These are phyloP conservation scores for Suillus hirtellus DNA, from an alignment of 768 basidiomycete genomes.

Conservation along the genomic window DNA sequence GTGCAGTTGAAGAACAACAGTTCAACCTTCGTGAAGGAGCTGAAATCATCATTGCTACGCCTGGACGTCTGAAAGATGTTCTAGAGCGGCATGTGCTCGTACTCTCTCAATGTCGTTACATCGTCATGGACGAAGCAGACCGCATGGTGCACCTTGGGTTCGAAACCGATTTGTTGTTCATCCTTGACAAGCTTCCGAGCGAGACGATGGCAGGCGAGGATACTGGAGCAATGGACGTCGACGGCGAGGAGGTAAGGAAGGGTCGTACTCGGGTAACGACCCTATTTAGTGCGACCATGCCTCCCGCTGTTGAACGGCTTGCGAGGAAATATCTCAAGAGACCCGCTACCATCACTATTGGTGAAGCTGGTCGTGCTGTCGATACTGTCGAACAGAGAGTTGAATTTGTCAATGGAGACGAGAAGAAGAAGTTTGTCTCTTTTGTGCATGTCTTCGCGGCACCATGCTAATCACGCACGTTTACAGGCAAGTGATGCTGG, in stretches of 20 bases:
- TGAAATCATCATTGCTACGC: conserved; percentile 98
- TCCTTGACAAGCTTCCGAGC: conserved; percentile 87
- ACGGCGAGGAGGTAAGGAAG: conserved; percentile 59
- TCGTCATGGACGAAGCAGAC: conserved; percentile 99
- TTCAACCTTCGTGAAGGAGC: conserved; percentile 98
- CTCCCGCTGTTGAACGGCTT: conserved; percentile 91
- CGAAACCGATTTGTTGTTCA: conserved; percentile 91
- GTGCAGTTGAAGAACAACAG: conserved; percentile 96
- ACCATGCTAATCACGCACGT: conserved; percentile 14
- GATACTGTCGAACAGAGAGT: conserved; percentile 97
- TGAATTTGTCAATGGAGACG: conserved; percentile 89
- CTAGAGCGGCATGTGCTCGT: conserved; percentile 96
- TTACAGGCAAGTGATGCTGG: conserved; percentile 75
- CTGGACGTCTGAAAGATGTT: conserved; percentile 97
- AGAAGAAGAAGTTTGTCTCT: conserved; percentile 87
- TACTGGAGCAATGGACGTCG: conserved; percentile 69
- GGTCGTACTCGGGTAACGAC: conserved; percentile 91
- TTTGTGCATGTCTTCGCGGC: not conserved
- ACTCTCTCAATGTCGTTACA: conserved; percentile 94
- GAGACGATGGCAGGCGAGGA: conserved; percentile 90
- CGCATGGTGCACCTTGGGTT: conserved; percentile 99
- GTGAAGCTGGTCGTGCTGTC: conserved; percentile 96
- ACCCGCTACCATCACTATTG: conserved; percentile 96
- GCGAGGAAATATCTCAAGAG: conserved; percentile 91
- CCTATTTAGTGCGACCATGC: conserved; percentile 98